phyloP scores from a whole-genome alignment of 2,329 filamentous ascomycete genomes.

The Penicillium capsulatum region DNA sequence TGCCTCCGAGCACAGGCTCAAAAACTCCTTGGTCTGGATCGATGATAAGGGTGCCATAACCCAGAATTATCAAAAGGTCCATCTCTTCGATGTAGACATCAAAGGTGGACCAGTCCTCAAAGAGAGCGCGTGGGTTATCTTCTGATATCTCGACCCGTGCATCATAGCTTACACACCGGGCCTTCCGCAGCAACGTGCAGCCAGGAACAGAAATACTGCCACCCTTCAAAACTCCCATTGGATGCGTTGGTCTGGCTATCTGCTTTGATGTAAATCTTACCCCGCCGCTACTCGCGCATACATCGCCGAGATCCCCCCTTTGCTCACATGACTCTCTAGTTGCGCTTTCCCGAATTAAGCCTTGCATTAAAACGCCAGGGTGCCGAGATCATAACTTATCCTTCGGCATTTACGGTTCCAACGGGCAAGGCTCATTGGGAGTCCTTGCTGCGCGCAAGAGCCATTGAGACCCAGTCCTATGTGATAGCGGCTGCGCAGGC shows the following conservation, averaged over 20 bases:
- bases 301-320: not conserved
- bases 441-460: conserved; percentile 68
- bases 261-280: conserved; percentile 68
- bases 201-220: conserved; percentile 59
- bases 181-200: conserved; percentile 55
- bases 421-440: conserved; percentile 88
- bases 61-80: conserved; percentile 78
- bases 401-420: conserved; percentile 82
- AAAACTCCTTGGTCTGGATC: conserved; percentile 66
- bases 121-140: conserved; percentile 52
- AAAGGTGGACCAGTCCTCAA: conserved; percentile 55
- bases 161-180: not conserved
- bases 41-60: conserved; percentile 55
- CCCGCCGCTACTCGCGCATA: not conserved
- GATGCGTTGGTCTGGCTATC: conserved; percentile 72
- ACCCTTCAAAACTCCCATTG: conserved; percentile 70
- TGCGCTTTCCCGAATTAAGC: conserved; percentile 75
- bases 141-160: not conserved
- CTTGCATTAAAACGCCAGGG: conserved; percentile 61
- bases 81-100: conserved; percentile 75
- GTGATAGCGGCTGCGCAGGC: conserved; percentile 82
- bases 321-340: conserved; percentile 36
- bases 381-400: conserved; percentile 78
- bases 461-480: conserved; percentile 85
- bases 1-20: conserved; percentile 50